Base-by-base conservation (phyloP, 257 asterid species). In the Solanum neorickii region DNA sequence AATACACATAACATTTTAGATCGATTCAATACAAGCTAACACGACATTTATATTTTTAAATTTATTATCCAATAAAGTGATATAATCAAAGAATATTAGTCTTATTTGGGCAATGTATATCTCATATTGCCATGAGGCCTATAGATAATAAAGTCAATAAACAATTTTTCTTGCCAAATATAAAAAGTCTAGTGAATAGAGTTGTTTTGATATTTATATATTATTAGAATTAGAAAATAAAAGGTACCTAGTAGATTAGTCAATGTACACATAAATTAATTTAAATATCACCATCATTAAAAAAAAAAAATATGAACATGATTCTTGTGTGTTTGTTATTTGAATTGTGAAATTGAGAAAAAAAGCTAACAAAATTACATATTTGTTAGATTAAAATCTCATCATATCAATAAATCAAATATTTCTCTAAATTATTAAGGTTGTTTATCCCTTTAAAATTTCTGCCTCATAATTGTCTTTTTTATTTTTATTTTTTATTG, bases 1-100 rank as follows among this genome's bases (percentile, higher is more conserved):
- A 47, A 5, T 13, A 1, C 13, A 4, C 16, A 13, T 37, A 9
- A 41, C 12, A 41, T 42, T 11, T 42, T 47, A 47, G 7, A 0
- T 47, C 20, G 5, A 47, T 47, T 47, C 20, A 47, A 47, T 6
- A 13, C 20, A 47, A 47, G 18, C 15, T 47, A 3, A 47, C 5
- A 47, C 7, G 0, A 2, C 0, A 47, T 47, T 47, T 14, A 47
- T 47, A 47, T 47, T 47, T 47, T 13, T 47, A 0, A 0, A 14
- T 7, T 47, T 1, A 7, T 47, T 47, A 47, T 5, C 18, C 5
- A 47, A 47, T 13, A 47, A 5, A 13, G 18, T 47, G 18, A 11
- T 11, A 44, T 44, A 18, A 52, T 18, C 65, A 56, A 56, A 56
- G 65, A 11, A 56, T 6, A 27, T 18, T 20, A 56, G 25, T 56